Evolutionary conservation across 2,329 filamentous ascomycete genomes (phyloP), one percentile per base, ranked within the genome.

Genomic region (Shiraia bambusicola): DNA sequence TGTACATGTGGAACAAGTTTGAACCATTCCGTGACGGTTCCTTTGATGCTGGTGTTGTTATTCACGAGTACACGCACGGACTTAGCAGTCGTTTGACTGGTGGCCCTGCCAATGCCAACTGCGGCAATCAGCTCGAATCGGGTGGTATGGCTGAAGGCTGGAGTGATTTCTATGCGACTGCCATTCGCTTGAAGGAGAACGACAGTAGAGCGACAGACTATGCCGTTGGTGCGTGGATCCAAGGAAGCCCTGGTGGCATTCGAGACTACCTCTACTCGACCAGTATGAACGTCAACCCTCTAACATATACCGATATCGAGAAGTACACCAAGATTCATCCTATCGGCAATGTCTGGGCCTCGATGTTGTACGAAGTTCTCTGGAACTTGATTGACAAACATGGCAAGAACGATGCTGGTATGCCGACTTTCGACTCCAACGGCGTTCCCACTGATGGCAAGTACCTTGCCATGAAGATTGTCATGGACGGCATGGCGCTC

Each of bases 71-170:
- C 49, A 66, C 64, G 0, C 66, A 68, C 52, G 69, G 71, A 13
- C 58, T 83, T 7, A 80, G 78, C 11, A 81, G 70, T 63, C 78
- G 80, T 28, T 70, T 83, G 19, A 82, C 80, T 0, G 80, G 80
- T 35, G 80, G 80, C 1, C 79, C 79, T 0, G 66, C 69, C 32
- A 83, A 81, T 69, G 58, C 66, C 5, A 69, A 63, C 34, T 81
- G 78, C 49, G 67, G 81, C 5, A 58, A 40, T 49, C 57, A 70
- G 9, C 52, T 69, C n/a, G 77, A 81, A 45, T 65, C 74, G 1
- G 73, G 76, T 7, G 78, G 79, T 28, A 79, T 81, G 78, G 78
- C 77, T 25, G 79, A 81, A 42, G 78, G 78, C 27, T 81, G 79
- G 79, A 67, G 72, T 41, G 78, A 81, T 49, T 79, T 80, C 61